Evolutionary conservation across 2,329 filamentous ascomycete species (phyloP), one percentile per base, ranked within the genome.

Genomic region (Colletotrichum plurivorum): DNA sequence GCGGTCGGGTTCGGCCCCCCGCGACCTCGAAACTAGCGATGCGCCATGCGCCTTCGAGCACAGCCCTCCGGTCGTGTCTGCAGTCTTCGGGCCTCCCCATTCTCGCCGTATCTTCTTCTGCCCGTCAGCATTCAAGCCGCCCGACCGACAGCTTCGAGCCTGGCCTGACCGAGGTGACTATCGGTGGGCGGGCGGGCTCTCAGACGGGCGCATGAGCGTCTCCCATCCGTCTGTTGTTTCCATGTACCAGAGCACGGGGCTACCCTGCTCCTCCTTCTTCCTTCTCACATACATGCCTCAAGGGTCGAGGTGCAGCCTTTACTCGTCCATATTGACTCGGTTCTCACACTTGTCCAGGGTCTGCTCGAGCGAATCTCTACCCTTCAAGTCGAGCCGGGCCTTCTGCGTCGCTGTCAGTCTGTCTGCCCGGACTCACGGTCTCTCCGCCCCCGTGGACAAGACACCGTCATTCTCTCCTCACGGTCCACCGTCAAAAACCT

Each of bases 121-220:
- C 54, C 54, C 61, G 53, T 51, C 61, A 54, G 48, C 49, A 53
- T 39, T 31, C 16, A 55, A 65, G 49, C 66, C 66, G 54, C 63
- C 53, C 53, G 54, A 48, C 60, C 65, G 53, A 41, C 52, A 46
- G 46, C 58, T 53, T 20, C 48, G 20, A 61, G 20, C 20, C 61
- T 54, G 59, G 57, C 64, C 54, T 54, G 59, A 67, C 61, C 48
- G 59, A 67, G 58, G 48, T 54, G 52, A 57, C 64, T 36, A 51
- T 53, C 46, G 46, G 55, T 20, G 48, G 46, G 49, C 27, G 48
- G 62, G 15, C 36, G 22, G 49, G 49, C 52, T 69, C 62, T 69
- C 66, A 60, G 62, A 69, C 51, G 60, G 45, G 51, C 39, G 66
- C 55, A 66, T 66, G 66, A 69, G 62, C 66, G n/a, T 69, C 55